phyloP scores from a whole-genome alignment of 2,329 filamentous ascomycete species.

The Rhynchosporium agropyri region DNA sequence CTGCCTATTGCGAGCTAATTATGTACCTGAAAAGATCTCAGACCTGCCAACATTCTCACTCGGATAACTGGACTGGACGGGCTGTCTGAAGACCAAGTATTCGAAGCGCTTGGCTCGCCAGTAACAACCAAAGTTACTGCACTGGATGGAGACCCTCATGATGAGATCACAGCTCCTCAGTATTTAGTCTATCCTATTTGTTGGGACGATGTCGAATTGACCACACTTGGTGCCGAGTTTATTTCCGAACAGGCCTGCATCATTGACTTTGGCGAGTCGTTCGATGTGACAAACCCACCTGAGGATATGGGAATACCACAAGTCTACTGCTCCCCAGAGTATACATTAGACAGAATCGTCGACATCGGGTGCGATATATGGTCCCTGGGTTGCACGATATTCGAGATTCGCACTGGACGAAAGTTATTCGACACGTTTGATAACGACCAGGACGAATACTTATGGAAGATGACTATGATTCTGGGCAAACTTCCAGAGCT shows the following conservation, averaged over 20 bases:
- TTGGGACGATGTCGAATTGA: neutral
- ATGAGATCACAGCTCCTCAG: neutral
- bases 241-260: slow-evolving; percentile 5
- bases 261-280: slow-evolving; percentile 8
- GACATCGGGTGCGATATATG: slow-evolving; percentile 3
- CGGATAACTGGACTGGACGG: neutral
- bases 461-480: slow-evolving; percentile 24
- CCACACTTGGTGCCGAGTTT: neutral
- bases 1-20: neutral
- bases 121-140: neutral
- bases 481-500: slow-evolving; percentile 22
- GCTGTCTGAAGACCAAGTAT: neutral
- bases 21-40: neutral
- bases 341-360: neutral
- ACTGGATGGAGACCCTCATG: neutral
- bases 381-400: slow-evolving; percentile 24
- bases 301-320: neutral
- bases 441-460: slow-evolving; percentile 23
- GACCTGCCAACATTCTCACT: neutral
- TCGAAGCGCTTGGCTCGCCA: neutral
- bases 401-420: slow-evolving; percentile 21
- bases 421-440: slow-evolving; percentile 24
- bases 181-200: neutral
- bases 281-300: neutral
- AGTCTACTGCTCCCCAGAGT: neutral